Base-by-base conservation (phyloP, 495 filamentous ascomycete species). In the Podospora australis region DNA sequence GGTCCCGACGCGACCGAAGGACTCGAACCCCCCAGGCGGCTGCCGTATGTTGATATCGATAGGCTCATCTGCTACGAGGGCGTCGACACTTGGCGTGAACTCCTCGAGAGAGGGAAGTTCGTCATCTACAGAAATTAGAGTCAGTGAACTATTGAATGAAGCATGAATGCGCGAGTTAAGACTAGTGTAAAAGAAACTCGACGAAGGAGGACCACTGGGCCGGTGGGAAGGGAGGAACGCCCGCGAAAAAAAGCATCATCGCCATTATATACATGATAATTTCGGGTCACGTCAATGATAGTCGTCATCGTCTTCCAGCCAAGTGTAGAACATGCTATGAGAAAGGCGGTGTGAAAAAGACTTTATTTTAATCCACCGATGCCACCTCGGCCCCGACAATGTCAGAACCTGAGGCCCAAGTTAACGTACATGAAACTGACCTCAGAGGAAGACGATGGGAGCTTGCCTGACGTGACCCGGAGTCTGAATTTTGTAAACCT, bases 401-500 rank as follows among this genome's bases (percentile, higher is more conserved):
- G 59, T 62, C 55, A 59, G 63, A 70, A 66, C 64, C 69, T 66
- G 69, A 65, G 65, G 56, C 62, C 64, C 59, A 64, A 63, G 70
- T 78, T 88, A 88, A 88, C 84, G 81, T 90, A 90, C 86, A 90
- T 83, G 73, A 78, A 68, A 66, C 36, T 61, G 70, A 73, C 71
- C 77, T 76, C 74, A 36, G 58, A 60, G 69, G 71, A 81, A 78
- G 78, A 79, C 78, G 79, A 80, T 76, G 79, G 80, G 77, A 75
- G 75, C 75, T 71, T 73, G 73, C 70, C 74, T 73, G 73, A 70
- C 64, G 71, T 71, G 66, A 73, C 66, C 48, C 64, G 46, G 66
- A 57, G 52, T 54, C 62, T 36, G 32, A 8, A 13, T 51, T 43
- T 61, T 60, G 64, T 55, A 45, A 55, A 54, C 46, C 52, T 52